Base-by-base conservation (phyloP, 2,329 filamentous ascomycete genomes). In the Fusarium staphyleae region DNA sequence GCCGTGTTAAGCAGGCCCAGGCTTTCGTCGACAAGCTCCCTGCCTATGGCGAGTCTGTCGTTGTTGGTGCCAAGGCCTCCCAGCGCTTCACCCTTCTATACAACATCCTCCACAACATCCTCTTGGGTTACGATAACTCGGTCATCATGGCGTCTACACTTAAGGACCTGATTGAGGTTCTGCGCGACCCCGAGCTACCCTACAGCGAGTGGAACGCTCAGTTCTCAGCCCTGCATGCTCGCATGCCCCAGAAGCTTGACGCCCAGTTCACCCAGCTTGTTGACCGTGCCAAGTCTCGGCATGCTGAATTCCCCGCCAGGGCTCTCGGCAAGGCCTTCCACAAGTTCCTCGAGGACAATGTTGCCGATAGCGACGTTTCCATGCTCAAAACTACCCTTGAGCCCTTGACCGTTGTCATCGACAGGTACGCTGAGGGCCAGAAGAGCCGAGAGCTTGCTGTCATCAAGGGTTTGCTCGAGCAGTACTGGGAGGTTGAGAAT, bases 171-270 rank as follows among this genome's bases (percentile, higher is more conserved):
- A 87, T 97, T n/a, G 86, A 91, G 55, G 93, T 99, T 10, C 84
- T 99, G 16, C 88, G 93, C 34, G 86, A 96, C 69, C 87, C 89
- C 1, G 93, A 97, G 68, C 83, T 99, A 59, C 95, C 95, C 1
- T 99, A 95, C 72, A 92, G 93, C 73, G 92, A 99, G 75, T 99
- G 93, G 91, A 92, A 89, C 60, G 90, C 93, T 5, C 92, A 98
- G 71, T 95, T 96, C 65, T 96, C 95, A 41, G 95, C 95, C 16
- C 84, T 99, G n/a, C 93, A 98, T 75, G 90, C 93, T 6, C 90
- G 95, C 67, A 99, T 98, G 90, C 95, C 95, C 0, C 88, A 93
- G 72, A 97, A 93, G 78, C 86, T 99, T 24, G 93, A 97, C 66
- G 75, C 86, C 16, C 87, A 85, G 61, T 88, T 99, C 63, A 86